Evolutionary conservation across 2,329 filamentous ascomycete genomes (phyloP).

Genomic region (Aureobasidium sp.): DNA sequence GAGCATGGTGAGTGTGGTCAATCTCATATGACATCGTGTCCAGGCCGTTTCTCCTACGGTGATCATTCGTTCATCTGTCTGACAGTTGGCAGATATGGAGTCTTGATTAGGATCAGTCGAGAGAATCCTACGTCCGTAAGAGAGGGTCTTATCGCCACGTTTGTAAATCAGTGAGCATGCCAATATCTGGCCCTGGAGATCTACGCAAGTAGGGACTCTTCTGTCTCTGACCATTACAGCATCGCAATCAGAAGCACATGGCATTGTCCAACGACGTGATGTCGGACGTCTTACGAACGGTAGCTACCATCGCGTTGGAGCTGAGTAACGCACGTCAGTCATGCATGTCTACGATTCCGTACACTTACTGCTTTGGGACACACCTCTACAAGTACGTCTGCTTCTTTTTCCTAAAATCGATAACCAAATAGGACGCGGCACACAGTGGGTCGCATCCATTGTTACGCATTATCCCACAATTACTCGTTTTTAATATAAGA

Average conservation of each 20-base stretch:
- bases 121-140: slow-evolving; percentile 5
- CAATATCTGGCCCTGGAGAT: not conserved
- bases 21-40: slow-evolving; percentile 1
- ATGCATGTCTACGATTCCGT: not conserved
- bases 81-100: slow-evolving; percentile 5
- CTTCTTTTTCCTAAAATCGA: not conserved
- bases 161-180: not conserved
- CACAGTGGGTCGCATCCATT: slow-evolving; percentile 1
- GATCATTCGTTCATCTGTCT: slow-evolving; percentile 19
- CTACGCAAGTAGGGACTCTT: not conserved
- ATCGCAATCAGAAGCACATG: slow-evolving; percentile 7
- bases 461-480: slow-evolving; percentile 3
- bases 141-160: not conserved
- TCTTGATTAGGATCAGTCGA: not conserved
- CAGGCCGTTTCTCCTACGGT: slow-evolving; percentile 1
- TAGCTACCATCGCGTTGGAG: slow-evolving; percentile 11
- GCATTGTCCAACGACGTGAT: not conserved
- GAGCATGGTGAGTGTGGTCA: not conserved
- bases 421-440: slow-evolving; percentile 2
- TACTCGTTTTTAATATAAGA: slow-evolving; percentile 21
- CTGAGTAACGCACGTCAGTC: not conserved
- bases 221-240: not conserved
- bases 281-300: not conserved
- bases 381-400: not conserved
- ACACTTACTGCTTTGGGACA: slow-evolving; percentile 13